Base-by-base conservation (phyloP, 2,329 filamentous ascomycete species). In the Hysterium pulicare region DNA sequence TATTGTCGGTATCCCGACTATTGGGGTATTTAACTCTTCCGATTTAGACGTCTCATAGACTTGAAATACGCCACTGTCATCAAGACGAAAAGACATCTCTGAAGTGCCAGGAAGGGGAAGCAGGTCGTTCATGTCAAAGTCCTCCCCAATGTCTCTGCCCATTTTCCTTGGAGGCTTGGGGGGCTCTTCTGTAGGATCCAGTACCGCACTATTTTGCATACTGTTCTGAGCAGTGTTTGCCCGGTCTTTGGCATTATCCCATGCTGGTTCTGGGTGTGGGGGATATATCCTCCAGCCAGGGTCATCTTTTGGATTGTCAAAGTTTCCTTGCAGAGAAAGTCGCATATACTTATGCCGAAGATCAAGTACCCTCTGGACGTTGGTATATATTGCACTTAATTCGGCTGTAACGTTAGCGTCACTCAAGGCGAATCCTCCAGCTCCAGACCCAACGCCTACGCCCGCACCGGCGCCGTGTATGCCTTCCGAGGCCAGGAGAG, bases 341-440 rank as follows among this genome's bases (percentile, higher is more conserved):
- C 81, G 74, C 40, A 97, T 87, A 67, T 97, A 98, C 58, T 89
- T 94, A 64, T 90, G 84, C 46, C 93, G 82, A 31, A 90, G 75
- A 55, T 96, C 88, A 34, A 96, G 70, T n/a, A 97, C 81, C 53
- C 86, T 85, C 63, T 95, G 87, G 42, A 98, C 89, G 53, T 93
- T 94, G 51, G 83, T 84, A 57, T 94, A 96, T 51, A 98, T 96
- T 16, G 82, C 78, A 55, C 81, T 82, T 50, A 98, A 72, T 68
- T 98, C 93, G 2, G 86, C 77, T 2, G 88, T 89, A 53, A 97
- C 85, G 40, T 86, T 84, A 30, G 86, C 81, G 55, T 94, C 88
- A 34, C 79, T 84, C 42, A 86, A 78, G 33, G 82, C 82, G 53
- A 85, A 81, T 7, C 82, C 84, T 55, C 79, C 79, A 30, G 69